These are phyloP conservation scores for Venturia asperata DNA, from an alignment of 2,329 filamentous ascomycete species.

Conservation along the genomic window DNA sequence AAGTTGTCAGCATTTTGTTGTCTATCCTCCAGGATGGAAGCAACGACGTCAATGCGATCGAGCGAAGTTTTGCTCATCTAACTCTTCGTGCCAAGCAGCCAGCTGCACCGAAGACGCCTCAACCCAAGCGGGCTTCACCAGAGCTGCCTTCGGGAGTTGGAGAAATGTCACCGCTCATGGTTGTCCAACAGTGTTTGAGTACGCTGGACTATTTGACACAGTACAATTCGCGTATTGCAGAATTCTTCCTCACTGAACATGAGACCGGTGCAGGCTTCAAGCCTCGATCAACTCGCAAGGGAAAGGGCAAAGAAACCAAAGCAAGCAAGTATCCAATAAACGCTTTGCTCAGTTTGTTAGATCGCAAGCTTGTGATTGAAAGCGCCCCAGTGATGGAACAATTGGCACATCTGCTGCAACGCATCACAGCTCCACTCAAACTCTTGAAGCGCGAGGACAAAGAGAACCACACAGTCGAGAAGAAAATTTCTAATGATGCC, in stretches of 20 bases:
- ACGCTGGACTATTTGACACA: slow-evolving; percentile 76
- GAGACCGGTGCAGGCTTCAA: slow-evolving; percentile 74
- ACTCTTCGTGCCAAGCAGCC: slow-evolving; percentile 84
- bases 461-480: slow-evolving; percentile 38
- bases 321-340: slow-evolving; percentile 87
- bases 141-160: slow-evolving; percentile 51
- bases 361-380: slow-evolving; percentile 93
- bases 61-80: slow-evolving; percentile 89
- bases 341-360: slow-evolving; percentile 76
- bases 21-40: slow-evolving; percentile 95
- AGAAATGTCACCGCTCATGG: slow-evolving; percentile 87
- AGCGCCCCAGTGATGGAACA: slow-evolving; percentile 96
- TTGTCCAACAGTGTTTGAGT: slow-evolving; percentile 90
- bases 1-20: slow-evolving; percentile 86
- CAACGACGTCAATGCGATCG: slow-evolving; percentile 84
- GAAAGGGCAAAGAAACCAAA: slow-evolving; percentile 78
- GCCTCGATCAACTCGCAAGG: slow-evolving; percentile 69
- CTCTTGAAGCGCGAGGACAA: slow-evolving; percentile 76
- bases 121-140: slow-evolving; percentile 65
- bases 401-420: slow-evolving; percentile 76
- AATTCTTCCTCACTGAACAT: slow-evolving; percentile 91
- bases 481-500: slow-evolving; percentile 23
- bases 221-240: slow-evolving; percentile 79
- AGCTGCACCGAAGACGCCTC: slow-evolving; percentile 70
- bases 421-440: slow-evolving; percentile 79